Evolutionary conservation across 108 stramenopile genomes (phyloP).

Genomic region (Pseudonitzschia delicatissima): DNA sequence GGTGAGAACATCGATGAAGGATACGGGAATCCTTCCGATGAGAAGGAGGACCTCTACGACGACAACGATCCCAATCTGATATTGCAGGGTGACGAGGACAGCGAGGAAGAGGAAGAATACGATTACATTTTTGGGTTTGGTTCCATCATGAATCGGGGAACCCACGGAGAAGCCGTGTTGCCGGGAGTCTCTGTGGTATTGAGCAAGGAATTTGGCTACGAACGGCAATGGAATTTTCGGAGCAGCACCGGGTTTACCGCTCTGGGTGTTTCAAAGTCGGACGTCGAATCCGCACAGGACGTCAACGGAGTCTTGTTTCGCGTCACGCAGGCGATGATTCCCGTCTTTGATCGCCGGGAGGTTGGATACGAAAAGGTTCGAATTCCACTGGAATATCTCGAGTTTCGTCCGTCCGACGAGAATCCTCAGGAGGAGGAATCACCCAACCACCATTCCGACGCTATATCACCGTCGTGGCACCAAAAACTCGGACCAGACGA

Average conservation of each 20-base stretch:
- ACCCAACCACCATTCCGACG: constrained; percentile 1
- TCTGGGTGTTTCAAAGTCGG: constrained; percentile 34
- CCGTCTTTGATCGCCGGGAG: constrained; percentile 61
- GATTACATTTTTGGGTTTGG: constrained; percentile 74
- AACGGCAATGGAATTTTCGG: constrained; percentile 67
- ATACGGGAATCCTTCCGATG: not conserved
- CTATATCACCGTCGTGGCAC: constrained; percentile 1
- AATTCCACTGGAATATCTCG: constrained; percentile 35
- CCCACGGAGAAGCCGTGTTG: constrained; percentile 42
- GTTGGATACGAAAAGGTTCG: constrained; percentile 53
- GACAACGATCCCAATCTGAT: not conserved
- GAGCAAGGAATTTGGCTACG: constrained; percentile 45
- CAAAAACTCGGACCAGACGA: constrained; percentile 17
- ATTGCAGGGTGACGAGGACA: constrained; percentile 25
- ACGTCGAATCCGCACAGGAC: constrained; percentile 4
- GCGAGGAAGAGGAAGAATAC: constrained; percentile 16
- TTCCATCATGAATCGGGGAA: constrained; percentile 62
- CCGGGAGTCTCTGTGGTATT: constrained; percentile 38
- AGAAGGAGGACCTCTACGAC: not conserved
- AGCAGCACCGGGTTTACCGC: constrained; percentile 69
- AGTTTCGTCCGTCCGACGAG: constrained; percentile 17
- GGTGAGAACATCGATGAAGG: too few relatives aligned
- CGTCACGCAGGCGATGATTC: constrained; percentile 36
- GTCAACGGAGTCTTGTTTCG: constrained; percentile 67
- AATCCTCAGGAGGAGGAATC: too few relatives aligned